Conservation (phyloP, 768 basidiomycete genomes). For the Pisolithus microcarpus region DNA sequence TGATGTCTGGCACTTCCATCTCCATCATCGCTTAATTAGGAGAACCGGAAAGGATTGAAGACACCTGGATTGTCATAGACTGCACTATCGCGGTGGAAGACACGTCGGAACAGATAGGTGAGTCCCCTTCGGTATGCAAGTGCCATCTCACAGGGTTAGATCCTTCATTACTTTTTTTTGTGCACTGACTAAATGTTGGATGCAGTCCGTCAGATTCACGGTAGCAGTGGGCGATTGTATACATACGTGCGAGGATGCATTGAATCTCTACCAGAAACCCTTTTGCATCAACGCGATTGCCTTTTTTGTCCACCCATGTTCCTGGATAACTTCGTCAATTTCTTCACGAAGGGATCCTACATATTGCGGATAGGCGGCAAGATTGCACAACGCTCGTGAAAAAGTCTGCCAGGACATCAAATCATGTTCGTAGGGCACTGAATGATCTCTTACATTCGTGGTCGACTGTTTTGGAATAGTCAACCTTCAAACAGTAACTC, state of each 20-base stretch:
- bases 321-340: slow-evolving; percentile 21
- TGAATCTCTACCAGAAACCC: slow-evolving; percentile 33
- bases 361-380: slow-evolving; percentile 32
- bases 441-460: not conserved
- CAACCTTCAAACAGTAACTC: not conserved
- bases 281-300: slow-evolving; percentile 27
- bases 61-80: slow-evolving; percentile 26
- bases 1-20: slow-evolving; percentile 28
- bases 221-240: not conserved
- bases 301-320: slow-evolving; percentile 25
- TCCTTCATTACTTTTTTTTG: slow-evolving; percentile 26
- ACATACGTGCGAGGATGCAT: slow-evolving; percentile 7
- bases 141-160: slow-evolving; percentile 33
- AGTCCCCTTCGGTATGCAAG: slow-evolving; percentile 28
- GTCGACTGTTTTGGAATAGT: not conserved
- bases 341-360: slow-evolving; percentile 33
- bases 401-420: slow-evolving; percentile 18
- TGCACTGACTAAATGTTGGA: slow-evolving; percentile 18
- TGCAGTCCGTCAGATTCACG: not conserved
- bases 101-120: slow-evolving; percentile 16
- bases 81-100: slow-evolving; percentile 13
- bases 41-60: slow-evolving; percentile 48
- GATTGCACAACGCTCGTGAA: slow-evolving; percentile 28
- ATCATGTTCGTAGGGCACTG: not conserved
- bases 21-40: slow-evolving; percentile 25